Conservation (phyloP, 164 flowering plant genomes). For the Litsea cubeba region DNA sequence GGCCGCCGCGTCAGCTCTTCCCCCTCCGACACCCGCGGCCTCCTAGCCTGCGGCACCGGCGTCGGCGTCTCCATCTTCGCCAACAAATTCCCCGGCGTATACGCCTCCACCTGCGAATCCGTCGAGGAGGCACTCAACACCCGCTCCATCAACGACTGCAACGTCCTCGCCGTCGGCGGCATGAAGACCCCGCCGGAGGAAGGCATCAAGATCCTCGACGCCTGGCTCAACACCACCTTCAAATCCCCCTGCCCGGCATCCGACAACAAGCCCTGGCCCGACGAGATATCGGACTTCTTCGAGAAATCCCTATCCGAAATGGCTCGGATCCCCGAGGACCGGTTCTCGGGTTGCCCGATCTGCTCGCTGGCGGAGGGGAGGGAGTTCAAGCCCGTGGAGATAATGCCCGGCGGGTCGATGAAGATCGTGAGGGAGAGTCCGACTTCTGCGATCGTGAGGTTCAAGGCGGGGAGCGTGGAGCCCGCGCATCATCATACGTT, state of each 20-base stretch:
- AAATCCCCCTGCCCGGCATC: slow-evolving; percentile 87
- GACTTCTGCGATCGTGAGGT: slow-evolving; percentile 79
- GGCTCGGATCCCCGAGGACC: slow-evolving; percentile 33
- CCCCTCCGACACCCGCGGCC: slow-evolving; percentile 55
- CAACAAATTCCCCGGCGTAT: slow-evolving; percentile 87
- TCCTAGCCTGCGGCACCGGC: slow-evolving; percentile 92
- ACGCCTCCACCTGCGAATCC: slow-evolving; percentile 69
- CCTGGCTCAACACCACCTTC: slow-evolving; percentile 81
- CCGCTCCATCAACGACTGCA: slow-evolving; percentile 85
- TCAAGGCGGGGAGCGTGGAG: slow-evolving; percentile 84
- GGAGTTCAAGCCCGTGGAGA: slow-evolving; percentile 50
- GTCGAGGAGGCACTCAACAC: slow-evolving; percentile 61
- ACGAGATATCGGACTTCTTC: slow-evolving; percentile 48
- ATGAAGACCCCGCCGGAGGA: slow-evolving; percentile 47
- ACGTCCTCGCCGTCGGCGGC: slow-evolving; percentile 90
- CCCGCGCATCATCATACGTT: slow-evolving; percentile 93
- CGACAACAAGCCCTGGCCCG: slow-evolving; percentile 55
- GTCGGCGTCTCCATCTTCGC: slow-evolving; percentile 90
- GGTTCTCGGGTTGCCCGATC: slow-evolving; percentile 33
- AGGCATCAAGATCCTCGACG: slow-evolving; percentile 55
- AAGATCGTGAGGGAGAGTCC: slow-evolving; percentile 80
- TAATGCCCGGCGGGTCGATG: slow-evolving; percentile 84
- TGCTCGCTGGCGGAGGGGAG: slow-evolving; percentile 54
- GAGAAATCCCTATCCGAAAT: slow-evolving; percentile 56
- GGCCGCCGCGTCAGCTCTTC: slow-evolving; percentile 64